Percentiles rank a stretch among this genome's conserved stretches.
These are phyloP conservation scores for Coniella lustricola DNA, from an alignment of 2,329 filamentous ascomycete genomes.

Conservation along the genomic window DNA sequence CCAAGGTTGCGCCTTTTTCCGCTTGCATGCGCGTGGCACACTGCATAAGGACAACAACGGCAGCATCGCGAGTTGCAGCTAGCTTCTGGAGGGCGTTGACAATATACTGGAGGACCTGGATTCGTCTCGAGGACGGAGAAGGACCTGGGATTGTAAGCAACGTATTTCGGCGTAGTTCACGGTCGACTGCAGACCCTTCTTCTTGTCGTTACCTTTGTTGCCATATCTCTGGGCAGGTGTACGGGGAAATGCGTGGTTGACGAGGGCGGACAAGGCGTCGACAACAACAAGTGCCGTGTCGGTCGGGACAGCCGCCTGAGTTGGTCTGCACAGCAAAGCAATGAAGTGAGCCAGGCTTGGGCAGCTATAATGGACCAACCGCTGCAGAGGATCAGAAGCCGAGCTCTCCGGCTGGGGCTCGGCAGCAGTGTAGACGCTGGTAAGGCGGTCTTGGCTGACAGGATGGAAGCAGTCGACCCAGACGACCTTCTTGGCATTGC, in stretches of 20 bases:
- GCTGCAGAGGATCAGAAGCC: slow-evolving; percentile 21
- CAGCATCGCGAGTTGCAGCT: slow-evolving; percentile 64
- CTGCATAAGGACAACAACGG: slow-evolving; percentile 70
- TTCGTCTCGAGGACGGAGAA: slow-evolving; percentile 32
- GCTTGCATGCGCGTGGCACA: slow-evolving; percentile 73
- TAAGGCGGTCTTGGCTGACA: slow-evolving; percentile 31
- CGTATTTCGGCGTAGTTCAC: background rate
- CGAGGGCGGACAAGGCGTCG: slow-evolving; percentile 68
- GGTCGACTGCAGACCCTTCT: slow-evolving; percentile 30
- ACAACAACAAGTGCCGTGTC: slow-evolving; percentile 65
- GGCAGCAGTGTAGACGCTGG: slow-evolving; percentile 20
- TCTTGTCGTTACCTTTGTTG: slow-evolving; percentile 33
- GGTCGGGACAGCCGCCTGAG: slow-evolving; percentile 52
- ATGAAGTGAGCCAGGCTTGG: slow-evolving; percentile 65
- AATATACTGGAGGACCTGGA: slow-evolving; percentile 53
- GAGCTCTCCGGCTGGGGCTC: slow-evolving; percentile 3
- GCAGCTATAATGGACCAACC: slow-evolving; percentile 44
- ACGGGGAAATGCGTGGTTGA: slow-evolving; percentile 71
- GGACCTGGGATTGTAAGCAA: slow-evolving; percentile 11
- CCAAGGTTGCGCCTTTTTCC: slow-evolving; percentile 59
- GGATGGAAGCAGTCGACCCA: slow-evolving; percentile 63
- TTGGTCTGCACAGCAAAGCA: slow-evolving; percentile 65
- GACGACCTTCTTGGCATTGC: slow-evolving; percentile 57
- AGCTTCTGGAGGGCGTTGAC: slow-evolving; percentile 68
- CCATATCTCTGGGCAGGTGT: slow-evolving; percentile 32